Percentiles rank a stretch among this genome's conserved stretches.
phyloP scores from a whole-genome alignment of 2,329 filamentous ascomycete species.

The Aspergillus ochraceoroseus region DNA sequence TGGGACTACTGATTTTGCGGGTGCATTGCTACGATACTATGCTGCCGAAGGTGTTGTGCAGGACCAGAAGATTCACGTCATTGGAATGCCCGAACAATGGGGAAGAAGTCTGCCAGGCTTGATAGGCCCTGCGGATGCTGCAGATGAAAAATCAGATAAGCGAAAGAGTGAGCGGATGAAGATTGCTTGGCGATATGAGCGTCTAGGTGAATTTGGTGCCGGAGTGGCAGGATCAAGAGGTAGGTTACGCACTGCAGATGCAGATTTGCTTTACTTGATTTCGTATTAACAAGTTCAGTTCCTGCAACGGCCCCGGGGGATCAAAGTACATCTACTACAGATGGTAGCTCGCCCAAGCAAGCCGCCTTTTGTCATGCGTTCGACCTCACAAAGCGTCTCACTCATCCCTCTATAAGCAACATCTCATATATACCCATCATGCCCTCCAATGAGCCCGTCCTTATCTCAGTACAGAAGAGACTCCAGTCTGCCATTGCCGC shows the following conservation, averaged over 20 bases:
- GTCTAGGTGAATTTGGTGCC: constrained; percentile 65
- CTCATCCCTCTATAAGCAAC: constrained; percentile 50
- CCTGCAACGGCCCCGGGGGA: constrained; percentile 26
- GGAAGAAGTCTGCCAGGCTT: constrained; percentile 75
- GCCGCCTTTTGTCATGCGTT: constrained; percentile 66
- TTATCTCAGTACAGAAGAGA: constrained; percentile 59
- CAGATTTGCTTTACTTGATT: neutral
- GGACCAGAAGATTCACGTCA: constrained; percentile 79
- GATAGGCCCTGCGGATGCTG: constrained; percentile 46
- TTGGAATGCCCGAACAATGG: constrained; percentile 77
- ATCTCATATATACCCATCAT: constrained; percentile 51
- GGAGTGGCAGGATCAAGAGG: constrained; percentile 55
- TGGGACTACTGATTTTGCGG: constrained; percentile 90
- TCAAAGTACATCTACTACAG: constrained; percentile 43
- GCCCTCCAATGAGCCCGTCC: constrained; percentile 48
- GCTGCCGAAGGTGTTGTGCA: constrained; percentile 90
- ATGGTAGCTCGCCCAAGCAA: constrained; percentile 21
- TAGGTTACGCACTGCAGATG: constrained; percentile 45
- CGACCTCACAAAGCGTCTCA: constrained; percentile 63
- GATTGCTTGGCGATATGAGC: constrained; percentile 97
- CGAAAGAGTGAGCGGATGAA: constrained; percentile 77
- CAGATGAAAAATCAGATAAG: constrained; percentile 42
- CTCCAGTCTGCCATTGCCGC: constrained; percentile 54
- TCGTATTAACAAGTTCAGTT: constrained; percentile 25
- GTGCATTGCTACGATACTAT: constrained; percentile 78